Evolutionary conservation across 1,139 yeast species (phyloP).

Genomic region (Yamadazyma jaroonii): DNA sequence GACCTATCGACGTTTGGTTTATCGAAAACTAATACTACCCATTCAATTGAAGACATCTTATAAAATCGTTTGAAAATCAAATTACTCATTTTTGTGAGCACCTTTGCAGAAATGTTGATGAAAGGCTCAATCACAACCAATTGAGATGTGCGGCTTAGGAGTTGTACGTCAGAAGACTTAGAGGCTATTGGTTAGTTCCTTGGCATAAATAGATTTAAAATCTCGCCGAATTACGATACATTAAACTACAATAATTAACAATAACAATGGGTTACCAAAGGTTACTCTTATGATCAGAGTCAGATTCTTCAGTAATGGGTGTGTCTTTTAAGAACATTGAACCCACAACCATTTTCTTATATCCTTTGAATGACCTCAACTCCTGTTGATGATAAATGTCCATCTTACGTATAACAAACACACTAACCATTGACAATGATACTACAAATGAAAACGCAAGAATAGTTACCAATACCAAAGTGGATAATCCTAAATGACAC

Average conservation of each 20-base stretch:
- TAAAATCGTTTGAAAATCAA: slow-evolving; percentile 10
- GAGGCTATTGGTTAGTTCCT: no score
- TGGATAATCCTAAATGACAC: not conserved
- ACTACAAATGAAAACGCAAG: not conserved
- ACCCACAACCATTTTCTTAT: not conserved
- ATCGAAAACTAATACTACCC: slow-evolving; percentile 71
- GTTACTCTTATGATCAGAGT: no score
- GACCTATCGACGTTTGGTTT: slow-evolving; percentile 62
- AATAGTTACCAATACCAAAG: not conserved
- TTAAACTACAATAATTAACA: not conserved
- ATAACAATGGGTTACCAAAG: not conserved
- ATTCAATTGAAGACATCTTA: slow-evolving; percentile 38
- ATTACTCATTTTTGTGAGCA: slow-evolving; percentile 7
- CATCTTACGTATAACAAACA: not conserved
- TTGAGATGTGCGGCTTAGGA: no score
- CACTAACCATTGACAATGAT: not conserved
- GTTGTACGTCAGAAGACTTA: no score
- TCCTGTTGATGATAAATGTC: not conserved
- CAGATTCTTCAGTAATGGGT: no score
- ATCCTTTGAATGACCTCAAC: not conserved
- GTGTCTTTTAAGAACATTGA: not conserved
- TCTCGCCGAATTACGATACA: no score
- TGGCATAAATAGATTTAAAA: no score
- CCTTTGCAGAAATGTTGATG: no score
- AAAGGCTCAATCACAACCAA: no score